phyloP scores from a whole-genome alignment of 345 rosid genomes.

The Dipteronia sinensis region DNA sequence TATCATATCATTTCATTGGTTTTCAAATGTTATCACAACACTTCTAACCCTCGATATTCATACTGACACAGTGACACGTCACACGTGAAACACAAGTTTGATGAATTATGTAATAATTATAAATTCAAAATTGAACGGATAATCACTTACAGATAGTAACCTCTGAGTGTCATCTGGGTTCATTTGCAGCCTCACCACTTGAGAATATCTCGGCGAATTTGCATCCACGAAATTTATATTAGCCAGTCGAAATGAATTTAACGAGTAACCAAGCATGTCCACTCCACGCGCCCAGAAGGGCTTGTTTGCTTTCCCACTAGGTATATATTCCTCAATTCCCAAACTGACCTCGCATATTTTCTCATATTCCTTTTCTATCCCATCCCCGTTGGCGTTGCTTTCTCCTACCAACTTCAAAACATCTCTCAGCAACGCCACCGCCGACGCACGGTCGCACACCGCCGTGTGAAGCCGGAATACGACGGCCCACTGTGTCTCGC shows the following conservation, averaged over 20 bases:
- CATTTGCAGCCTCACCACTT: slow-evolving; percentile 57
- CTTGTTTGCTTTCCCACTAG: slow-evolving; percentile 68
- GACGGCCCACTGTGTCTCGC: slow-evolving; percentile 43
- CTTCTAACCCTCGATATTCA: too few relatives aligned
- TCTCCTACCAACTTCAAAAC: slow-evolving; percentile 38
- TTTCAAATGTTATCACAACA: too few relatives aligned
- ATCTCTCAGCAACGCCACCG: slow-evolving; percentile 58
- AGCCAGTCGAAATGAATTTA: slow-evolving; percentile 69
- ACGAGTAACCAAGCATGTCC: slow-evolving; percentile 90
- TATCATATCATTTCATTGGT: too few relatives aligned
- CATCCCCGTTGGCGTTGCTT: slow-evolving; percentile 13
- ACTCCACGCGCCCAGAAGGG: slow-evolving; percentile 85
- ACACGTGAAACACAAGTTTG: too few relatives aligned
- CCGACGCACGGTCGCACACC: slow-evolving; percentile 75
- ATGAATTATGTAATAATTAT: too few relatives aligned
- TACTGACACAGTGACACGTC: too few relatives aligned
- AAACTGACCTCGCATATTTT: slow-evolving; percentile 34
- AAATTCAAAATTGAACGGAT: too few relatives aligned
- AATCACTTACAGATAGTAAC: slow-evolving; percentile 56
- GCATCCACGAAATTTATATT: slow-evolving; percentile 61
- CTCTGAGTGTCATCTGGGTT: slow-evolving; percentile 45
- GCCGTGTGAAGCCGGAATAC: slow-evolving; percentile 65
- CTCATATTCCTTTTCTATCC: slow-evolving; percentile 22
- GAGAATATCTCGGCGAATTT: slow-evolving; percentile 46
- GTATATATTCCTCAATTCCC: slow-evolving; percentile 76